Evolutionary conservation across 2,329 filamentous ascomycete genomes (phyloP), one percentile per base, ranked within the genome.

Genomic region (Beauveria scarabaeidicola): DNA sequence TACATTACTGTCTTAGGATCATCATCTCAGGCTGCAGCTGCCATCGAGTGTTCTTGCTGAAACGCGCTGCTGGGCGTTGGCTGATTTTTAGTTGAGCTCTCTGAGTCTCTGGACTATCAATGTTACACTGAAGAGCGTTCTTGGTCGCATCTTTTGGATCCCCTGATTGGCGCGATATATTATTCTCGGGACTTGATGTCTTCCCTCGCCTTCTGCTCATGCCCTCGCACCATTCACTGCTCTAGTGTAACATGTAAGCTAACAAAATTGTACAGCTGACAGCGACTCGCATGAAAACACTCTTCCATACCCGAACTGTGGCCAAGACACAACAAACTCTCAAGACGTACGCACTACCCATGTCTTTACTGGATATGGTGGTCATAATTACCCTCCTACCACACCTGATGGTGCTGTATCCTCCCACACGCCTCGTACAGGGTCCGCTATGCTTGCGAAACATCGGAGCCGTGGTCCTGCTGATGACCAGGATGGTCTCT

Each of bases 271-370:
- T 15, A 15, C 47, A 58, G 56, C 48, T 21, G 47, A 46, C 38
- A 36, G 19, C 38, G 46, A 43, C 27, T 23, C 56, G 3, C 47
- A 58, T 32, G 46, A 29, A 58, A 52, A 40, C 25, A 40, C 38
- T 23, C 47, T 46, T 17, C 36, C 38, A 44, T 52, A 46, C 41
- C 48, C 21, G 6, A 51, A 19, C 15, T 21, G 9, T 58, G 38
- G n/a, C 38, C 27, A 52, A 21, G 23, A 38, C 21, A 27, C 36
- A 27, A 11, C 56, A 9, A 46, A 32, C 5, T 15, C 51, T 27
- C 48, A 58, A 46, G 88, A 92, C 68, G 80, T 89, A 63, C 87
- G 90, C 65, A 86, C 87, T 60, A 77, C 84, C 46, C 89, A 94
- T 62, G 86, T 87, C 65, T 95, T 94, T 73, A 79, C 83, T 52